Conservation (phyloP, 345 rosid genomes). For the Pugionium cornutum region DNA sequence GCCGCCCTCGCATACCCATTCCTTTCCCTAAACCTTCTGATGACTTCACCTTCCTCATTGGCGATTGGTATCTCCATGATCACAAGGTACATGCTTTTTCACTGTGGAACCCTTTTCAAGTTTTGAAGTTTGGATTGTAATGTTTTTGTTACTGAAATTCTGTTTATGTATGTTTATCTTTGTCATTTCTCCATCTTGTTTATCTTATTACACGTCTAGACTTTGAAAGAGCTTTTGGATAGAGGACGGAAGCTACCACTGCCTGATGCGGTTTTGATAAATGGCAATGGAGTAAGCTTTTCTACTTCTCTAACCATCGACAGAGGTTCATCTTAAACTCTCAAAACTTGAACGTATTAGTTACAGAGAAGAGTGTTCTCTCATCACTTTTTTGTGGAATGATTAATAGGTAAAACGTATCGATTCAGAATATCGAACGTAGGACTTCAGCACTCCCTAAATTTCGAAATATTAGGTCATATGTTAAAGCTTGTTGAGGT, state of each 20-base stretch:
- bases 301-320: constrained; percentile 54
- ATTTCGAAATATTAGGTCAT: constrained; percentile 87
- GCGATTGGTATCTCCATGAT: constrained; percentile 62
- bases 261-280: constrained; percentile 61
- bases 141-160: too few relatives aligned
- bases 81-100: constrained; percentile 50
- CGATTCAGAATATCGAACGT: constrained; percentile 82
- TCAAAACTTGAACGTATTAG: background rate
- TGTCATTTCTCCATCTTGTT: too few relatives aligned
- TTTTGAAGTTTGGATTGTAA: too few relatives aligned
- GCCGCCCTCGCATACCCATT: constrained; percentile 54
- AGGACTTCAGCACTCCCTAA: constrained; percentile 75
- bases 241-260: constrained; percentile 54
- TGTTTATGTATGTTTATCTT: too few relatives aligned
- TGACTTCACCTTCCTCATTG: constrained; percentile 64
- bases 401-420: constrained; percentile 56
- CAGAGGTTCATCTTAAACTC: constrained; percentile 43
- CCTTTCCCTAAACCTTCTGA: constrained; percentile 54
- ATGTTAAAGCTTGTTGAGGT: constrained; percentile 75
- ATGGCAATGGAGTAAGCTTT: constrained; percentile 55
- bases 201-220: constrained; percentile 33
- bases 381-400: constrained; percentile 20
- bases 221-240: constrained; percentile 52
- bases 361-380: background rate
- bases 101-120: too few relatives aligned